Conservation (phyloP, 1,139 yeast genomes). For the Casaregolazyma suthepensis region DNA sequence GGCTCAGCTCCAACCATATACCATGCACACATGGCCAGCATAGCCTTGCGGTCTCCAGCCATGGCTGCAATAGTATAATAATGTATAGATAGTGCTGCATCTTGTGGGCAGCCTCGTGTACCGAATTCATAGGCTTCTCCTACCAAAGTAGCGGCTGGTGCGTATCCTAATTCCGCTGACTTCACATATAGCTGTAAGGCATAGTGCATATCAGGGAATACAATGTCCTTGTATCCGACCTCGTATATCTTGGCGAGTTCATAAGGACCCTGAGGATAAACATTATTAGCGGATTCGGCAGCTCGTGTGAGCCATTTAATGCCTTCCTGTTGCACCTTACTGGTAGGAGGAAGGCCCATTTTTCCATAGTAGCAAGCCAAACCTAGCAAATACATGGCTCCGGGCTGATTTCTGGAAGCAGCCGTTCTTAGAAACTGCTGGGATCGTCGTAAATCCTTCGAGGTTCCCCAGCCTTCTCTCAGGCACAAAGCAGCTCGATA, state of each 20-base stretch:
- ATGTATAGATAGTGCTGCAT: constrained; percentile 80
- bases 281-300: constrained; percentile 72
- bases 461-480: constrained; percentile 91
- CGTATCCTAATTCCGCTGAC: constrained; percentile 84
- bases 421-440: constrained; percentile 80
- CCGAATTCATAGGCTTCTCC: constrained; percentile 88
- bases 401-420: constrained; percentile 86
- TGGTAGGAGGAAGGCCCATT: constrained; percentile 70
- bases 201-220: constrained; percentile 76
- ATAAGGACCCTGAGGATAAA: constrained; percentile 87
- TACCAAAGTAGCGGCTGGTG: constrained; percentile 69
- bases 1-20: constrained; percentile 87
- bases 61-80: constrained; percentile 89
- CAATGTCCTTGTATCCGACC: constrained; percentile 78
- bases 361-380: constrained; percentile 75
- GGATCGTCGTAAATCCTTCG: constrained; percentile 82
- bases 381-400: constrained; percentile 92
- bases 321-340: constrained; percentile 74
- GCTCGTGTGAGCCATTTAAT: constrained; percentile 92
- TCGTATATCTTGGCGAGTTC: constrained; percentile 84
- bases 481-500: constrained; percentile 87
- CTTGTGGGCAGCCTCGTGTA: constrained; percentile 66
- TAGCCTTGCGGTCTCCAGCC: constrained; percentile 81
- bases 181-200: constrained; percentile 82
- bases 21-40: constrained; percentile 97